Conservation (phyloP, 1,139 yeast species). For the Williopsis jadinii region DNA sequence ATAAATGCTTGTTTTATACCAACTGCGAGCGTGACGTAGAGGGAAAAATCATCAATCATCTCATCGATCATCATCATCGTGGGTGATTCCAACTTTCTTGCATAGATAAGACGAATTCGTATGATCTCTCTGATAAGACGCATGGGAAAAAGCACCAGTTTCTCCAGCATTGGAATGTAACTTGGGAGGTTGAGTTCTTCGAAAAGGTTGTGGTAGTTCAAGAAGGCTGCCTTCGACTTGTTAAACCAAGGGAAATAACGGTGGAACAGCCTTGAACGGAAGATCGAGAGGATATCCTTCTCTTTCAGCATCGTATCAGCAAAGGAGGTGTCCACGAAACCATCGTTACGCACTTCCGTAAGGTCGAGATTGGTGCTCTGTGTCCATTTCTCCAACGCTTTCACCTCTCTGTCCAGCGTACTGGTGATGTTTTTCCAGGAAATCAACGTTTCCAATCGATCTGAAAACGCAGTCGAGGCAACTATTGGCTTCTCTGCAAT, state of each 20-base stretch:
- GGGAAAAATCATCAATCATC: conserved; percentile 79
- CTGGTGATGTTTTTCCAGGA: conserved; percentile 80
- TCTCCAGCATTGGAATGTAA: conserved; percentile 53
- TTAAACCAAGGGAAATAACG: conserved; percentile 46
- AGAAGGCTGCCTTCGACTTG: conserved; percentile 69
- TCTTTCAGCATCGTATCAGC: conserved; percentile 86
- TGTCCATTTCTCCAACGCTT: conserved; percentile 56
- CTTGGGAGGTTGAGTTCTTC: conserved; percentile 71
- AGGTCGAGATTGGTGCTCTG: conserved; percentile 75
- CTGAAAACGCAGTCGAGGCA: conserved; percentile 55
- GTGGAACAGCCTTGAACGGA: conserved; percentile 37
- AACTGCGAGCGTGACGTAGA: conserved; percentile 69
- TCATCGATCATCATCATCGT: conserved; percentile 97
- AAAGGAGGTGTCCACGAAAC: conserved; percentile 58
- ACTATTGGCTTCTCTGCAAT: conserved; percentile 69
- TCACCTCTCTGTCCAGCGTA: conserved; percentile 54
- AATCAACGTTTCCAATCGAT: conserved; percentile 66
- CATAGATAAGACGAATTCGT: conserved; percentile 67
- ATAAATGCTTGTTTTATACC: conserved; percentile 69
- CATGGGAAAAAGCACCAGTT: conserved; percentile 73
- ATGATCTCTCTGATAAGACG: conserved; percentile 77
- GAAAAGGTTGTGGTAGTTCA: conserved; percentile 55
- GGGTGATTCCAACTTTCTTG: conserved; percentile 73
- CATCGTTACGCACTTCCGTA: conserved; percentile 29
- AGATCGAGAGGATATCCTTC: conserved; percentile 69